These are phyloP conservation scores for Chloropicon primus DNA, from an alignment of 139 green algal genomes.

Conservation along the genomic window DNA sequence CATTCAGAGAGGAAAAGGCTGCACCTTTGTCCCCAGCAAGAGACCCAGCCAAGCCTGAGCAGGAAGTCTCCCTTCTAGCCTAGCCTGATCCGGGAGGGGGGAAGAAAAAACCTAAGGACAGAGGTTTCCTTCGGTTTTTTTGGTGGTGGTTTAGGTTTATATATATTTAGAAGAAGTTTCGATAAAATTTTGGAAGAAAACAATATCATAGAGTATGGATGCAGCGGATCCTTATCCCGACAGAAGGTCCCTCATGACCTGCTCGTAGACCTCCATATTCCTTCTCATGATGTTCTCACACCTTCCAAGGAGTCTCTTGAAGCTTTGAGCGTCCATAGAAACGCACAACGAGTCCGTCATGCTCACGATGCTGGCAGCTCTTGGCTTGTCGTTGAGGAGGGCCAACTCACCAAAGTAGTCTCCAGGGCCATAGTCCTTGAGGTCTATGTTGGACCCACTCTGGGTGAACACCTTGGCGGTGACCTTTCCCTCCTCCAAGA, in stretches of 20 bases:
- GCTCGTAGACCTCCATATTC: constrained; percentile 4
- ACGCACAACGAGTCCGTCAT: neutral
- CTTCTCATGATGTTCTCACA: neutral
- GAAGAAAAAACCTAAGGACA: too few species aligned
- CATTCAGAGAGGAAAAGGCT: too few species aligned
- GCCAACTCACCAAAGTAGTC: constrained; percentile 64
- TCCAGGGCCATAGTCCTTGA: constrained; percentile 21
- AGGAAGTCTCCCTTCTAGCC: too few species aligned
- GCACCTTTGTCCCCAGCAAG: too few species aligned
- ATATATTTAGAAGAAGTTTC: too few species aligned
- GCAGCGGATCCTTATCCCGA: neutral
- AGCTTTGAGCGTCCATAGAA: neutral
- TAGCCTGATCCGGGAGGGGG: too few species aligned
- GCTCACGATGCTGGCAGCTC: neutral
- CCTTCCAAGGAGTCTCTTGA: neutral
- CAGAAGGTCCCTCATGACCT: neutral
- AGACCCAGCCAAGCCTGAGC: too few species aligned
- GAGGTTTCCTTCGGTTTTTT: too few species aligned
- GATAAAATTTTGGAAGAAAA: too few species aligned
- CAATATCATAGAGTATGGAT: too few species aligned
- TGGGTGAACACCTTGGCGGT: neutral
- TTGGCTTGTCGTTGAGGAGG: constrained; percentile 38
- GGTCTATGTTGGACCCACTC: neutral
- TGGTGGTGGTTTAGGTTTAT: too few species aligned
- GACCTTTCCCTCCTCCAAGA: constrained; percentile 5